A percentile compares a stretch with the other conserved stretches of the same genome.
Conservation (phyloP, 257 asterid species). For the Nicotiana sylvestris region DNA sequence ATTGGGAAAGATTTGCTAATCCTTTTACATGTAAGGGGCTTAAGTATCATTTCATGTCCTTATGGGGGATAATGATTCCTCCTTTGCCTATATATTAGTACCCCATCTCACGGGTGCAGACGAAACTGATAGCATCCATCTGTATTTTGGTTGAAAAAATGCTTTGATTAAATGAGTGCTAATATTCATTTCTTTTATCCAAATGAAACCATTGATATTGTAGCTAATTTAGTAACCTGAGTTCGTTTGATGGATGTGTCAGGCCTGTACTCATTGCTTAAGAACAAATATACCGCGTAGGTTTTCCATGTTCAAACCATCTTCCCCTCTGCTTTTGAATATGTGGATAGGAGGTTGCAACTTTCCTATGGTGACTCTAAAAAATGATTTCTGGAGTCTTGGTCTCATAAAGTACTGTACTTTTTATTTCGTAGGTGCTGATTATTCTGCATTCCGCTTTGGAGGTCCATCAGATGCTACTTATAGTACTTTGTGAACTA, state of each 20-base stretch:
- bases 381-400: not conserved
- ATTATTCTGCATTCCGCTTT: not conserved
- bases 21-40: not conserved
- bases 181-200: constrained; percentile 1
- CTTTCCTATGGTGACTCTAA: not conserved
- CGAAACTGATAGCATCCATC: not conserved
- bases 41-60: not conserved
- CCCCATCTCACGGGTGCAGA: not conserved
- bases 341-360: not conserved
- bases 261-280: not conserved
- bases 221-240: not conserved
- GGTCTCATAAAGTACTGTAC: not conserved
- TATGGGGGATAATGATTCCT: not conserved
- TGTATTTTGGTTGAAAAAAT: not conserved
- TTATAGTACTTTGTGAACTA: not conserved
- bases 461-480: constrained; percentile 13
- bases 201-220: not conserved
- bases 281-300: not conserved
- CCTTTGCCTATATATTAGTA: not conserved
- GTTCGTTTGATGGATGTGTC: not conserved
- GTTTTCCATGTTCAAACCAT: not conserved
- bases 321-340: not conserved
- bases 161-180: not conserved
- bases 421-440: not conserved
- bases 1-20: not conserved